Evolutionary conservation across 441 rosid species (phyloP), one percentile per base, ranked within the genome.

Genomic region (Euphorbia schlechtendalii): DNA sequence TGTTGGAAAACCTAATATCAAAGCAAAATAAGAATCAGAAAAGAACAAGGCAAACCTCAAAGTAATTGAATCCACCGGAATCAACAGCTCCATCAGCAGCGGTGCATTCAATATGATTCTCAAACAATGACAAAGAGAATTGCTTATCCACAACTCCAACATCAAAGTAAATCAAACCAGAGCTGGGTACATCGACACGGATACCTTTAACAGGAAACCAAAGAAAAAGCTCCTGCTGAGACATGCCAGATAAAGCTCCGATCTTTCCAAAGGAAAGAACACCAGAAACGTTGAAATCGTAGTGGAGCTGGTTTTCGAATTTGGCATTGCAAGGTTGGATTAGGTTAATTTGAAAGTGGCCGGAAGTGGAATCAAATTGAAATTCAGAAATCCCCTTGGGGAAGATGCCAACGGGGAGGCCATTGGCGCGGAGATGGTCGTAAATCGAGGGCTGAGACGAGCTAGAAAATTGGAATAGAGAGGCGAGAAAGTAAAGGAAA

Each of bases 131-230:
- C 73, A 93, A 54, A 0, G 96, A 80, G 63, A 86, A 90, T 64
- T 90, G 96, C 81, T 93, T 90, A 22, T 22, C 77, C 63, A 90
- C 89, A 59, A 90, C 96, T 41, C 96, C 96, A n/a, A 90, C 95
- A 46, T 93, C 97, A 62, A 93, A 93, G 70, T 85, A 83, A 11
- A 93, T 93, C 25, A 93, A 71, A 5, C 99, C 99, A 18, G 99
- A 93, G 71, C 88, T 84, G 0, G 97, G 97, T 3, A 87, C 76
- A 65, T 93, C 99, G 48, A 90, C 96, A 21, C 89, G 83, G 22
- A 93, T 86, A 46, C 79, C 82, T 68, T 82, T 87, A 8, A 93
- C 97, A 15, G 86, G 92, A 70, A 93, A 84, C 96, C 97, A 93
- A 24, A 93, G 74, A 64, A 90, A 93, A 1, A 93, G 73, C 67